Base-by-base conservation (phyloP, 2,329 filamentous ascomycete species). In the Cercospora citrullina region DNA sequence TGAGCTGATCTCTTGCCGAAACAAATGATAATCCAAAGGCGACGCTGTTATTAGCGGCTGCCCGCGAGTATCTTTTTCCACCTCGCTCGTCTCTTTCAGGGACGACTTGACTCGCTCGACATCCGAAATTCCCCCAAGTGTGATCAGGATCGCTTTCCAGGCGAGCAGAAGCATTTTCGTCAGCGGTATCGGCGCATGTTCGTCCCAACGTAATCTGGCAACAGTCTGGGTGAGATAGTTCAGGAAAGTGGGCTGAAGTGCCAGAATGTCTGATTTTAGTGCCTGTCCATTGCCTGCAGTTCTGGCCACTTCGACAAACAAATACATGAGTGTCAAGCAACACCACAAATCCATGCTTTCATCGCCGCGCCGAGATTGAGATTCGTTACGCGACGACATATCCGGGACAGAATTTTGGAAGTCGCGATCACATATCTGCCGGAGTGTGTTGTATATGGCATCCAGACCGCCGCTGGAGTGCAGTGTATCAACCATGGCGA, bases 1-100 rank as follows among this genome's bases (percentile, higher is more conserved):
- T 2, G 94, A 97, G 16, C 91, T 96, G 67, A 99, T 94, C 78
- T 99, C 95, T 78, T 97, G 94, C 39, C 95, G 90, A 77, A 99
- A 99, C 23, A 94, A 86, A 77, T 99, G 94, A 77, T 99, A 99
- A 76, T 99, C 95, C 10, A 99, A 83, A 4, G 95, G 95, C 1
- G 94, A 97, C 4, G 95, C 94, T 1, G 92, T 96, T 69, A 99
- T 94, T 55, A 91, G 84, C n/a, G 90, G 90, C 72, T 91, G 90
- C 61, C 88, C 87, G 73, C 89, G 89, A 48, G 79, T 81, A 69
- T 84, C 81, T 68, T 85, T 86, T 42, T 87, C 85, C 26, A 85
- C 82, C 30, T 85, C 83, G 12, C 79, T 77, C 4, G 79, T 74
- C 72, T 93, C 89, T 63, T 86, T 86, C 33, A 94, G 88, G 2